Percentiles rank a stretch among this genome's conserved stretches.
Evolutionary conservation across 164 flowering plant genomes (phyloP).

Genomic region (Berberis thunbergii): DNA sequence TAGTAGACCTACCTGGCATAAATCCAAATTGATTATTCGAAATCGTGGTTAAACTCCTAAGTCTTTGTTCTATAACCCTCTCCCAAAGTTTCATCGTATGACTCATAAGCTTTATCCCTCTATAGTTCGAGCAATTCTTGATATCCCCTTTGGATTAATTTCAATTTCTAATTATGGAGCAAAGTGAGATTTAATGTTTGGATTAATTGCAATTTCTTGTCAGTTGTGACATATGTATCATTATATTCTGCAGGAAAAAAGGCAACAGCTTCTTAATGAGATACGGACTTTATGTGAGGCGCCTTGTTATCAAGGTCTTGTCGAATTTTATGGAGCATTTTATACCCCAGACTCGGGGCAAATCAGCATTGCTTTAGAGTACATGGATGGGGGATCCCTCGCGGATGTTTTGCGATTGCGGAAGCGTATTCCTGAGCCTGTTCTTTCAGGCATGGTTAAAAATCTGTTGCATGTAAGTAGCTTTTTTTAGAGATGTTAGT

Average conservation of each 20-base stretch:
- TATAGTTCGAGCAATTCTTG: too few relatives aligned
- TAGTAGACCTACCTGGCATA: too few relatives aligned
- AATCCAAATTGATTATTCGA: too few relatives aligned
- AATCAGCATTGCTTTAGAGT: constrained; percentile 96
- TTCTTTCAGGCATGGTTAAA: constrained; percentile 76
- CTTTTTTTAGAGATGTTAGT: background rate
- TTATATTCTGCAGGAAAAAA: constrained; percentile 57
- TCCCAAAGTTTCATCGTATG: too few relatives aligned
- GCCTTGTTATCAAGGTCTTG: constrained; percentile 82
- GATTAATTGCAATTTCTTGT: background rate
- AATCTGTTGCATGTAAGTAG: constrained; percentile 72
- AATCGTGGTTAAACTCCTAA: too few relatives aligned
- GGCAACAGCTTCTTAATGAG: constrained; percentile 93
- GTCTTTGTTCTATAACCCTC: too few relatives aligned
- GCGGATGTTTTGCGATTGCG: constrained; percentile 64
- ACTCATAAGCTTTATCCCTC: too few relatives aligned
- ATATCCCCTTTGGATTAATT: too few relatives aligned
- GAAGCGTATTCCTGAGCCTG: constrained; percentile 71
- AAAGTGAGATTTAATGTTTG: background rate
- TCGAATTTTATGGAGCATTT: constrained; percentile 96
- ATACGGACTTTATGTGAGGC: constrained; percentile 94
- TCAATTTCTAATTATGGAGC: too few relatives aligned
- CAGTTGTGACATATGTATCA: background rate
- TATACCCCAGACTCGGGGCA: constrained; percentile 97
- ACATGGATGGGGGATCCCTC: constrained; percentile 97